phyloP scores from a whole-genome alignment of 2,329 filamentous ascomycete species.

The Ophiostoma ips region DNA sequence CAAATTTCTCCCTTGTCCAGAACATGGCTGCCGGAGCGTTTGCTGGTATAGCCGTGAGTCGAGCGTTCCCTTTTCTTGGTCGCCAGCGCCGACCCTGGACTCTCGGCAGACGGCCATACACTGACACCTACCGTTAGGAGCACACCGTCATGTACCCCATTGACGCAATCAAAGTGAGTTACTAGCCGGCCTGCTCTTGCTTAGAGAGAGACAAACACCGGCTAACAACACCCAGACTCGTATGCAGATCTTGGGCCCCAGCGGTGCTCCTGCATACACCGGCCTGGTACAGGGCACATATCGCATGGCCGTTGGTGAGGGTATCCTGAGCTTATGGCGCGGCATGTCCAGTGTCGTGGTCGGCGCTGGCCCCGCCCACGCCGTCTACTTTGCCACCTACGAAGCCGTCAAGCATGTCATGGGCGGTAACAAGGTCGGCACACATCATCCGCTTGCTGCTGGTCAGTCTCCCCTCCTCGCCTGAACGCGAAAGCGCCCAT shows the following conservation, averaged over 20 bases:
- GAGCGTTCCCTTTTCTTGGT: neutral
- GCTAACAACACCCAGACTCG: conserved; percentile 54
- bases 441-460: conserved; percentile 85
- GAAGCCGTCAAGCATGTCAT: conserved; percentile 93
- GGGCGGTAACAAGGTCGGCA: conserved; percentile 76
- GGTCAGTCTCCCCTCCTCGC: conserved; percentile 39
- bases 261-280: conserved; percentile 62
- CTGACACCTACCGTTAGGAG: conserved; percentile 43
- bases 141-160: conserved; percentile 99
- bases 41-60: conserved; percentile 78
- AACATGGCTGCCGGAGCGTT: conserved; percentile 97
- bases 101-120: too few relatives aligned
- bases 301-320: conserved; percentile 82
- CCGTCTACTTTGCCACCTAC: conserved; percentile 96
- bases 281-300: conserved; percentile 86
- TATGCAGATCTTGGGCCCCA: conserved; percentile 91
- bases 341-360: conserved; percentile 93
- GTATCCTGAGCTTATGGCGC: conserved; percentile 83
- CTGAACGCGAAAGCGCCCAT: too few relatives aligned
- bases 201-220: neutral
- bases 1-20: conserved; percentile 83
- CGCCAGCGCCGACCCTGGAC: neutral
- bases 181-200: too few relatives aligned
- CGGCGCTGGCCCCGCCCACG: conserved; percentile 89
- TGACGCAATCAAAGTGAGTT: conserved; percentile 80